Percentiles rank a stretch among this genome's conserved stretches.
These are phyloP conservation scores for Oryza coarctata DNA, from an alignment of 176 grass and related monocot species.

Conservation along the genomic window DNA sequence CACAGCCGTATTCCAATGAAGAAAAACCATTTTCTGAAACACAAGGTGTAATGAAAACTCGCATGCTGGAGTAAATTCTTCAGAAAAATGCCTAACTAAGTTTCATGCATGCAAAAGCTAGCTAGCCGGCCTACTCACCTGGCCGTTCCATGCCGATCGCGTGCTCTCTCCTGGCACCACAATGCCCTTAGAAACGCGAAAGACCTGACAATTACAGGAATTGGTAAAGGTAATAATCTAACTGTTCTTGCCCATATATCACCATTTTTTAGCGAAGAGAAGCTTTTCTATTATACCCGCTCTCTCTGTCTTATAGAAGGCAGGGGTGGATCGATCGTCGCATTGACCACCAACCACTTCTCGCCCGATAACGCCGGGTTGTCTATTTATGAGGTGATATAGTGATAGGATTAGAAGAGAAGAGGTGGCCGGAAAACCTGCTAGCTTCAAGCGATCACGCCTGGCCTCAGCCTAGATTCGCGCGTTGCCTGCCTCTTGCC, in stretches of 20 bases:
- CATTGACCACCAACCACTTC: slow-evolving; percentile 10
- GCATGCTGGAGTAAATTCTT: background rate
- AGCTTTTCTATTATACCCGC: background rate
- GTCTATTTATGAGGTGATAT: background rate
- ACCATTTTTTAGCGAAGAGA: background rate
- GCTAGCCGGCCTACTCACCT: background rate
- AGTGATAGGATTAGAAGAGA: background rate
- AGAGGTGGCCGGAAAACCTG: background rate
- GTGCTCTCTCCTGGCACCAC: background rate
- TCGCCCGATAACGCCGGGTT: background rate
- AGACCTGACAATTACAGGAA: background rate
- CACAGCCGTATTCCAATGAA: background rate
- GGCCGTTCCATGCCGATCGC: background rate
- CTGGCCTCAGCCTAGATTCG: background rate
- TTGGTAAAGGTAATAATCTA: background rate
- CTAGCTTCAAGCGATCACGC: background rate
- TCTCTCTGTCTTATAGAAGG: background rate
- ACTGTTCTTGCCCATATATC: slow-evolving; percentile 7
- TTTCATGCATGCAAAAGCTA: slow-evolving; percentile 15
- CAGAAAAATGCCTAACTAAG: background rate
- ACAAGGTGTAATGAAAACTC: background rate
- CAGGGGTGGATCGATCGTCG: background rate
- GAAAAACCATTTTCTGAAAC: background rate
- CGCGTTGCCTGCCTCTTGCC: background rate
- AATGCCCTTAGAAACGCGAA: background rate